Base-by-base conservation (phyloP, 1,139 yeast species). In the Kodamaea arcana region DNA sequence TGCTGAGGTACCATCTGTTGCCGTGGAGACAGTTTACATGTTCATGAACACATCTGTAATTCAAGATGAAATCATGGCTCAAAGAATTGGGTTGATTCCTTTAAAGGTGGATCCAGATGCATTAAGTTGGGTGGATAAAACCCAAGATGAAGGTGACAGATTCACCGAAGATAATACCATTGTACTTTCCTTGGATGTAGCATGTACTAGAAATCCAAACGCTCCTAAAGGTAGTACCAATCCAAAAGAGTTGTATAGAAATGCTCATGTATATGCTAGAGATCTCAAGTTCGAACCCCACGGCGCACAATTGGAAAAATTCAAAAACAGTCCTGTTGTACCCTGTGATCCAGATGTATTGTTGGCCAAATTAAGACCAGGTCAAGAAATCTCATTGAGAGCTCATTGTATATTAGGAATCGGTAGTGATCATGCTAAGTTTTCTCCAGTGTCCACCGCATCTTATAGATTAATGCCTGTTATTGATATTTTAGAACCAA, bases 391-490 rank as follows among this genome's bases (percentile, higher is more conserved):
- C 45, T 78, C 92, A 18, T 71, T 92, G 46, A 75, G 88, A 54
- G 95, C 87, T 37, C 95, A 88, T 63, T 94, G 97, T 57, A 71
- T 90, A 27, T 72, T 92, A 45, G 98, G 98, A 37, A 67, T 86
- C 44, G 98, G 98, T 35, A 67, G 87, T 23, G 98, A 92, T 57
- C 98, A 92, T 60, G 97, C 98, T 44, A 92, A 92, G 62, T 92
- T 86, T 58, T 87, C 97, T 6, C 98, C 98, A 3, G 98, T 92
- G 9, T 78, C 95, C 18, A 92, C 98, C 18, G 97, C 98, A 3
- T 84, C 96, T n/a, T 92, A 92, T 65, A 77, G 98, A 63, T 72
- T 92, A 52, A 65, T 94, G 69, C 98, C 98, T n/a, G 82, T 79
- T 15, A 92, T 92, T 54, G 81, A 85, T 45, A 86, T 92, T 34